Conservation (phyloP, 768 basidiomycete species). For the Crucibulum laeve region DNA sequence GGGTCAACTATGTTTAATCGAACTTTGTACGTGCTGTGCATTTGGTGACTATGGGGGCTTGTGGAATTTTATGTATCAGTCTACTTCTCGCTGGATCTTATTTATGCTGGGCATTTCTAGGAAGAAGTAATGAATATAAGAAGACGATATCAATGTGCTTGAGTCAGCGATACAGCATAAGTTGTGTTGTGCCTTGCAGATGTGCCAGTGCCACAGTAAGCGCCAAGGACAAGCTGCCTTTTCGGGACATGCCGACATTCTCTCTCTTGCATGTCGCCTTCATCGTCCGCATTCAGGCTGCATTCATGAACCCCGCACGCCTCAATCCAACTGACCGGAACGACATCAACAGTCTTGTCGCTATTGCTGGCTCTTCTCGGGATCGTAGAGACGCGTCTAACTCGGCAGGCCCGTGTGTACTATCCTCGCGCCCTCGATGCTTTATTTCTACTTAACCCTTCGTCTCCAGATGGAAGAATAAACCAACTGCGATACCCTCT, state of each 20-base stretch:
- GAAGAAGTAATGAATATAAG: too few relatives aligned
- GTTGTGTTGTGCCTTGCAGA: neutral
- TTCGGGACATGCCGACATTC: constrained; percentile 8
- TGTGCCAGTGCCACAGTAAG: neutral
- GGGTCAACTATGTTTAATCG: too few relatives aligned
- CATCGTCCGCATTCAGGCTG: neutral
- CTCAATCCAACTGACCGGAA: constrained; percentile 4
- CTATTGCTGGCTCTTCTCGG: neutral
- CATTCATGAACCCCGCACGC: neutral
- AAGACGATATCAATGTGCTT: too few relatives aligned
- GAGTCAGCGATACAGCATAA: too few relatives aligned
- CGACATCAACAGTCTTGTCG: neutral
- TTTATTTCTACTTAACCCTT: neutral
- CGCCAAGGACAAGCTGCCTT: constrained; percentile 1
- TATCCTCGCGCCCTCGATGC: neutral
- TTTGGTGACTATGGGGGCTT: too few relatives aligned
- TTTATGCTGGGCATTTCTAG: too few relatives aligned
- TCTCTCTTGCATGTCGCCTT: constrained; percentile 11
- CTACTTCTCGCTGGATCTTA: too few relatives aligned
- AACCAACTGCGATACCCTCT: constrained; percentile 9
- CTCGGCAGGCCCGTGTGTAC: neutral
- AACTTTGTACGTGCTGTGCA: too few relatives aligned
- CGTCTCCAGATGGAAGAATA: constrained; percentile 11
- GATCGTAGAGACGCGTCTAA: neutral
- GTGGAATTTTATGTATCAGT: too few relatives aligned